Evolutionary conservation across 495 filamentous ascomycete species (phyloP).

Genomic region (Penicillium canariense): DNA sequence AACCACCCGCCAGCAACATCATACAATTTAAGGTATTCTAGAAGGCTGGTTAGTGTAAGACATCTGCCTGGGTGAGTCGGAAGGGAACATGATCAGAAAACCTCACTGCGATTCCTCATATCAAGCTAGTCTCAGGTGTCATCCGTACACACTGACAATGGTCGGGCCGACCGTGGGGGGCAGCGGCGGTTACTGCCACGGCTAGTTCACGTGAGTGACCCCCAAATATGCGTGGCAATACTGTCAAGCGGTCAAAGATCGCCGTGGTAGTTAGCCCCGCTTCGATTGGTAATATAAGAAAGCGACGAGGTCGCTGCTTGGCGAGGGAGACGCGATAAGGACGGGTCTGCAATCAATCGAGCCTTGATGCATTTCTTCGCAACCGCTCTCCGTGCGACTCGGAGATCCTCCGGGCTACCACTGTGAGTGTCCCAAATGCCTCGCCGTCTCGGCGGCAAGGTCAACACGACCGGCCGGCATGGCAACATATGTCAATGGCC

Average conservation of each 20-base stretch:
- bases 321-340: neutral
- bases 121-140: neutral
- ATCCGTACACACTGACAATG: neutral
- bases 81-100: too few relatives aligned
- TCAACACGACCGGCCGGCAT: neutral
- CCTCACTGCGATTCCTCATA: neutral
- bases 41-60: neutral
- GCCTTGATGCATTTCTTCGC: slow-evolving; percentile 2
- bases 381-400: neutral
- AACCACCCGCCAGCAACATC: too few relatives aligned
- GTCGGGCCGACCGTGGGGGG: neutral
- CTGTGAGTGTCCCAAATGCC: slow-evolving; percentile 6
- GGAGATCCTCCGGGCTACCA: neutral
- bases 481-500: neutral
- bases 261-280: neutral
- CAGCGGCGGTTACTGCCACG: neutral
- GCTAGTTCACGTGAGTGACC: neutral
- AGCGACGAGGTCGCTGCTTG: neutral
- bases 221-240: neutral
- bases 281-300: neutral
- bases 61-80: too few relatives aligned
- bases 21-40: too few relatives aligned
- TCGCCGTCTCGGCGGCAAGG: slow-evolving; percentile 11
- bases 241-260: neutral
- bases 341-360: neutral